Evolutionary conservation across 2,329 filamentous ascomycete genomes (phyloP), one percentile per base, ranked within the genome.

Genomic region (Plenodomus tracheiphilus): DNA sequence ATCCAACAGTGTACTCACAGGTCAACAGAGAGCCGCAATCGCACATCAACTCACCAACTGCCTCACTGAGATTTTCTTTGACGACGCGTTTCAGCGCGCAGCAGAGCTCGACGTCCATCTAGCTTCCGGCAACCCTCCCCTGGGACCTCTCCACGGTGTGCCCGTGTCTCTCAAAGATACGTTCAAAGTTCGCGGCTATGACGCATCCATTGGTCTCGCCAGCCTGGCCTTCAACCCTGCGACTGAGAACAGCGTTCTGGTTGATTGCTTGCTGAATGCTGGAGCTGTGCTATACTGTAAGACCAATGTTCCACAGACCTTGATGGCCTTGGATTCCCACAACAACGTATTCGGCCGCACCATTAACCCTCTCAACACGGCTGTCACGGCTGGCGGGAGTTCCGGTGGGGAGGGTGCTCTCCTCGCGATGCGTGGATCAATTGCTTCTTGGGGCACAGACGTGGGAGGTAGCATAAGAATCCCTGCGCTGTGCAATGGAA

Each of bases 261-360:
- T 79, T 0, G 68, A 74, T 11, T 56, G 77, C 19, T 60, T 82
- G 11, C 65, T 79, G 2, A 59, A 61, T 13, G 68, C 74, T 4
- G 79, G 79, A 4, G 79, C 80, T 1, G 74, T 82, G 1, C 53
- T 79, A 1, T 78, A 79, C 54, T 76, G 71, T 62, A 81, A 83
- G 63, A 83, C 81, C 3, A 82, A 82, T 50, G 66, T 83, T 1
- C 80, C 81, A 2, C 77, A 80, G 51, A 81, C 79, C 0, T 73
- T 83, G 54, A 78, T 81, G 76, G 71, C 74, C 4, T 56, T 79
- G 13, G 79, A 82, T 54, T 77, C 74, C 1, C 78, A 81, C 59
- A 82, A 82, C 60, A 78, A 81, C 47, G 54, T 77, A 30, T 77
- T 77, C 42, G 74, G 74, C 3, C 63, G 74, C 8, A 73, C 77